Evolutionary conservation across 2,329 filamentous ascomycete genomes (phyloP).

Genomic region (Thielaviopsis euricoi): DNA sequence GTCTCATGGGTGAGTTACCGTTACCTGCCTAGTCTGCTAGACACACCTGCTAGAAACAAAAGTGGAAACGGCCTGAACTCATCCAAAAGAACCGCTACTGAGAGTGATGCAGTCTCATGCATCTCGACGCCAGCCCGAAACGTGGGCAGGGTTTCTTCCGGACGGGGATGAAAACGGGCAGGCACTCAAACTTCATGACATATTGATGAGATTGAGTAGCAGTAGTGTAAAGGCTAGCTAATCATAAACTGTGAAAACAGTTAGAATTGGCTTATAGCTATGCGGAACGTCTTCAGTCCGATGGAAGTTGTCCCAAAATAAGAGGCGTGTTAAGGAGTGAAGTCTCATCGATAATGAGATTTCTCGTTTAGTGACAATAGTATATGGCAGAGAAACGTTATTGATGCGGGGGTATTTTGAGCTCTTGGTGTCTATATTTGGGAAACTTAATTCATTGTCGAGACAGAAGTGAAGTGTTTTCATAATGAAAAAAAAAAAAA

Average conservation of each 20-base stretch:
- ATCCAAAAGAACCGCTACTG: neutral
- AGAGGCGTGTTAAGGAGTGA: neutral
- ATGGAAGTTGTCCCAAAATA: neutral
- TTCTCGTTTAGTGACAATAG: neutral
- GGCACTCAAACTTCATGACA: neutral
- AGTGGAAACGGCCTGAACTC: neutral
- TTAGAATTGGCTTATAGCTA: neutral
- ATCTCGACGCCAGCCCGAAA: slow-evolving; percentile 3
- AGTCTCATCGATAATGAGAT: neutral
- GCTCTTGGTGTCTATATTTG: neutral
- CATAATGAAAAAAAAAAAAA: too few relatives aligned
- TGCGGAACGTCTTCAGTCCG: neutral
- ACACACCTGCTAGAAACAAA: neutral
- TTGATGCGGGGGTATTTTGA: neutral
- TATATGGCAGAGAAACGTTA: neutral
- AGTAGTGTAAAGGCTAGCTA: neutral
- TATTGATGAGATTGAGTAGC: neutral
- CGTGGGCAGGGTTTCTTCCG: neutral
- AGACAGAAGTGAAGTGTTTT: too few relatives aligned
- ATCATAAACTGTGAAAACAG: neutral
- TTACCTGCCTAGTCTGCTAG: neutral
- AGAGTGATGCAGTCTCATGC: slow-evolving; percentile 1
- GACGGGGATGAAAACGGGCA: neutral
- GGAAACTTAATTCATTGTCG: too few relatives aligned
- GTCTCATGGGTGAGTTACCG: neutral